Percentiles rank a stretch among this genome's conserved stretches.
phyloP scores from a whole-genome alignment of 2,329 filamentous ascomycete genomes.

The Monosporascus sp. region DNA sequence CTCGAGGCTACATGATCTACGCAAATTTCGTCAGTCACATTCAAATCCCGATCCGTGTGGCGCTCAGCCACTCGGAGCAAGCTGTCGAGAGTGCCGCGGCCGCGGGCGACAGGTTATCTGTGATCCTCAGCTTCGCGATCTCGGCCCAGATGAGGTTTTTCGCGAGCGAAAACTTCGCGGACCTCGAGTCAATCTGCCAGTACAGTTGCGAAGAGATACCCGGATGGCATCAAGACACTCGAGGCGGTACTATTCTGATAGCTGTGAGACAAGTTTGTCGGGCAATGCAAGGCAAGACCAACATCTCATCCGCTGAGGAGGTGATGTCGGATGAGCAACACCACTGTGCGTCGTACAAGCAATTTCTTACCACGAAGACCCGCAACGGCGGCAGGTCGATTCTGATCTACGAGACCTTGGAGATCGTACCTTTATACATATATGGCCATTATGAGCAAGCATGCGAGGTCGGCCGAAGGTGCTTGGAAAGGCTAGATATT shows the following conservation, averaged over 20 bases:
- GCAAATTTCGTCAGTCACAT: slow-evolving; percentile 67
- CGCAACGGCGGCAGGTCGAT: slow-evolving; percentile 59
- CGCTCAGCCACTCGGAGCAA: slow-evolving; percentile 56
- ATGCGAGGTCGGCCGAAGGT: slow-evolving; percentile 48
- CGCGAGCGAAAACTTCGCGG: slow-evolving; percentile 60
- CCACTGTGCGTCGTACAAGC: slow-evolving; percentile 51
- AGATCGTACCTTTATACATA: slow-evolving; percentile 57
- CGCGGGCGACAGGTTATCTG: slow-evolving; percentile 65
- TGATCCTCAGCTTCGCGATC: slow-evolving; percentile 66
- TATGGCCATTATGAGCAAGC: slow-evolving; percentile 58
- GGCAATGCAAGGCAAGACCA: slow-evolving; percentile 71
- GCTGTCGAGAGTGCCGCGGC: slow-evolving; percentile 61
- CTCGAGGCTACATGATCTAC: slow-evolving; percentile 64
- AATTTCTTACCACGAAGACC: slow-evolving; percentile 47
- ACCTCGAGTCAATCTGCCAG: slow-evolving; percentile 65
- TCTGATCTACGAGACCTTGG: slow-evolving; percentile 63
- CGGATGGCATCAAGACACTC: slow-evolving; percentile 64
- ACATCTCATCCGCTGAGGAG: slow-evolving; percentile 39
- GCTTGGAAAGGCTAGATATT: slow-evolving; percentile 39
- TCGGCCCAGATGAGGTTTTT: slow-evolving; percentile 63
- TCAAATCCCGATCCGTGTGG: slow-evolving; percentile 53
- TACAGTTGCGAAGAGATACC: slow-evolving; percentile 70
- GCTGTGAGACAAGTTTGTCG: slow-evolving; percentile 60
- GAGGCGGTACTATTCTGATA: slow-evolving; percentile 65
- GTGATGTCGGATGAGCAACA: slow-evolving; percentile 68